Evolutionary conservation across 306 rosid species (phyloP).

Genomic region (Carpinus fangiana): DNA sequence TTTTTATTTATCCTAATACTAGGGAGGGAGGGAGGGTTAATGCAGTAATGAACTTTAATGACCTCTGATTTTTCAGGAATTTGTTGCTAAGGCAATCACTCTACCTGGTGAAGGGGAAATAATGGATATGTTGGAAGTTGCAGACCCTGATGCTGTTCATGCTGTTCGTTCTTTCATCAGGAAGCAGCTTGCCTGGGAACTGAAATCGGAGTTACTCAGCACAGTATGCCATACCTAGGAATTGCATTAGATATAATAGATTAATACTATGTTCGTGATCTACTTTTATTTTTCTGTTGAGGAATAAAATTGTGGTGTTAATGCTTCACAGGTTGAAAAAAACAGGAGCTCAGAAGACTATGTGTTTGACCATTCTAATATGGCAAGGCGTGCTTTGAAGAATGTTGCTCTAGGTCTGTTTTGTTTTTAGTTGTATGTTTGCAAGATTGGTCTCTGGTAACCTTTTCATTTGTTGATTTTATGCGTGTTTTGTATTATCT

Average conservation of each 20-base stretch:
- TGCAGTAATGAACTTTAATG: constrained; percentile 16
- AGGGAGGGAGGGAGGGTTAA: constrained; percentile 5
- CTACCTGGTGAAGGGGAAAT: constrained; percentile 98
- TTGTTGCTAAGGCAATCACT: constrained; percentile 88
- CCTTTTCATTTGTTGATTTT: constrained; percentile 20
- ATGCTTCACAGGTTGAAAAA: constrained; percentile 59
- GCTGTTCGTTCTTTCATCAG: constrained; percentile 79
- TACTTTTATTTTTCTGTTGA: constrained; percentile 8
- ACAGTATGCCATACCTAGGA: constrained; percentile 49
- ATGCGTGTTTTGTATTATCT: constrained; percentile 32
- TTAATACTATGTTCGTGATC: constrained; percentile 21
- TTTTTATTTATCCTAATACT: neutral
- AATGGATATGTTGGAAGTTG: constrained; percentile 96
- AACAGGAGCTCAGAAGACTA: constrained; percentile 75
- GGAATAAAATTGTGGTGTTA: constrained; percentile 1
- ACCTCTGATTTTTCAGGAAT: constrained; percentile 60
- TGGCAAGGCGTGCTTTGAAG: constrained; percentile 96
- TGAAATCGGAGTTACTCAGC: constrained; percentile 66
- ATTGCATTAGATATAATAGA: constrained; percentile 19
- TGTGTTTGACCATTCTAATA: constrained; percentile 63
- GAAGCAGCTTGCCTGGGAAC: constrained; percentile 84
- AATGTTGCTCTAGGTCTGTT: constrained; percentile 78
- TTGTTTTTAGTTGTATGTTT: constrained; percentile 22
- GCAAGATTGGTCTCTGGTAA: neutral
- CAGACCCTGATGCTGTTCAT: constrained; percentile 98